Evolutionary conservation across 2,329 filamentous ascomycete species (phyloP).

Genomic region (Tolypocladium paradoxum): DNA sequence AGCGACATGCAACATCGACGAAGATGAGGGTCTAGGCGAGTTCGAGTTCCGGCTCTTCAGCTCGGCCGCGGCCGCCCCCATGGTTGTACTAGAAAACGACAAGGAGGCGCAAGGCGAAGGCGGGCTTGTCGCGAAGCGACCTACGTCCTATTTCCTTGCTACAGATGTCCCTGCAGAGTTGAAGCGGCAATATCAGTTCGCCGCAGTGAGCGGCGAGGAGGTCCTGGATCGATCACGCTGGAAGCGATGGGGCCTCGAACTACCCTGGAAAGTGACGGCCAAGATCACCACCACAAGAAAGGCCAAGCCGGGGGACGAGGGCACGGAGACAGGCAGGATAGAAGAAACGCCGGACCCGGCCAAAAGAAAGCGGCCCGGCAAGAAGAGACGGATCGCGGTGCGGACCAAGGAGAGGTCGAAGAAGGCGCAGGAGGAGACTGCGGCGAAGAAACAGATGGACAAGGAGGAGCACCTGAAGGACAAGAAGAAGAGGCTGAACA

Average conservation of each 20-base stretch:
- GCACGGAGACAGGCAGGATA: neutral
- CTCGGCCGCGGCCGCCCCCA: constrained; percentile 31
- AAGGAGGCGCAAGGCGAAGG: constrained; percentile 26
- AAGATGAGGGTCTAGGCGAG: constrained; percentile 21
- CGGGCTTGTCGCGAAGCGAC: constrained; percentile 22
- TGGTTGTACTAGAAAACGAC: constrained; percentile 38
- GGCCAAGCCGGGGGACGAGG: constrained; percentile 5
- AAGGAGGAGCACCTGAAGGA: constrained; percentile 48
- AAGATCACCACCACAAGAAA: constrained; percentile 19
- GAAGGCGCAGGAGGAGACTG: constrained; percentile 27
- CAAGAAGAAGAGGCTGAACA: constrained; percentile 52
- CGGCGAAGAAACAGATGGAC: constrained; percentile 26
- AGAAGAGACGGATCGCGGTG: constrained; percentile 45
- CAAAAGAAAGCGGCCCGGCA: constrained; percentile 39
- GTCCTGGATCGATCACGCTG: constrained; percentile 31
- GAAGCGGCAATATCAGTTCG: constrained; percentile 28
- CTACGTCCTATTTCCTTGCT: constrained; percentile 39
- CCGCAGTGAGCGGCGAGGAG: constrained; percentile 42
- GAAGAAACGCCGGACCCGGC: neutral
- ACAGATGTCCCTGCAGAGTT: constrained; percentile 23
- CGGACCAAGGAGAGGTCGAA: constrained; percentile 33
- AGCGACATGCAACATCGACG: constrained; percentile 7
- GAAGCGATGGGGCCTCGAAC: constrained; percentile 46
- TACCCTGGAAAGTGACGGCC: constrained; percentile 46
- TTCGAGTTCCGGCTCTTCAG: constrained; percentile 51